A percentile compares a stretch with the other conserved stretches of the same genome.
These are phyloP conservation scores for Lepraria neglecta DNA, from an alignment of 495 filamentous ascomycete species.

Conservation along the genomic window DNA sequence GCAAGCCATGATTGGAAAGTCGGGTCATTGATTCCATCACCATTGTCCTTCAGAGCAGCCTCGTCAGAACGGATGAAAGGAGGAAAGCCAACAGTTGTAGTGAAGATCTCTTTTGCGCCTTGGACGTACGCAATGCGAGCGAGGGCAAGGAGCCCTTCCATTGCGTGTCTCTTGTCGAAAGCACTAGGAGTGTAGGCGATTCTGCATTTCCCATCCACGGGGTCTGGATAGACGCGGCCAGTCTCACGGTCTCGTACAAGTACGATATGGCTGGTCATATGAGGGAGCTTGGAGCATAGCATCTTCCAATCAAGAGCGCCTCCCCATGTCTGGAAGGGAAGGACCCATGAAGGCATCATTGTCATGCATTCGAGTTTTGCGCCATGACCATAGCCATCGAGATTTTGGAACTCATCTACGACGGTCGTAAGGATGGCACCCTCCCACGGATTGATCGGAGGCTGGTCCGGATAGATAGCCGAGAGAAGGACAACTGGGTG, in stretches of 20 bases:
- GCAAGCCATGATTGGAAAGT: slow-evolving; percentile 63
- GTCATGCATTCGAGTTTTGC: slow-evolving; percentile 65
- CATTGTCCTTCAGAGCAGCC: slow-evolving; percentile 23
- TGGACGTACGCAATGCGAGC: slow-evolving; percentile 70
- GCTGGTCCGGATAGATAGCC: slow-evolving; percentile 54
- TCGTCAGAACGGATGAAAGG: slow-evolving; percentile 56
- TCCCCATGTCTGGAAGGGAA: slow-evolving; percentile 56
- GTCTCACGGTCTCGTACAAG: slow-evolving; percentile 65
- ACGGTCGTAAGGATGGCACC: slow-evolving; percentile 70
- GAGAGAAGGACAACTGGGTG: slow-evolving; percentile 63
- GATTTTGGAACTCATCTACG: slow-evolving; percentile 70
- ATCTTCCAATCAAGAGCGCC: slow-evolving; percentile 63
- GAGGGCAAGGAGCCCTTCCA: slow-evolving; percentile 64
- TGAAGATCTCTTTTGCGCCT: slow-evolving; percentile 72
- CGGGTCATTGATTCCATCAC: slow-evolving; percentile 51
- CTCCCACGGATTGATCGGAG: slow-evolving; percentile 68
- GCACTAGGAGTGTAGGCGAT: slow-evolving; percentile 62
- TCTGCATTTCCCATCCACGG: slow-evolving; percentile 53
- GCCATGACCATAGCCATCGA: slow-evolving; percentile 79
- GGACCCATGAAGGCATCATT: slow-evolving; percentile 56
- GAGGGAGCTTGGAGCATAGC: slow-evolving; percentile 52
- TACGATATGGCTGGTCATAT: slow-evolving; percentile 61
- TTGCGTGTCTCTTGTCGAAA: slow-evolving; percentile 61
- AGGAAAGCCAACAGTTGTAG: slow-evolving; percentile 50
- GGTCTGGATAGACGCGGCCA: slow-evolving; percentile 71